Percentiles rank a stretch among this genome's conserved stretches.
phyloP scores from a whole-genome alignment of 345 rosid species.

The Angophora floribunda region DNA sequence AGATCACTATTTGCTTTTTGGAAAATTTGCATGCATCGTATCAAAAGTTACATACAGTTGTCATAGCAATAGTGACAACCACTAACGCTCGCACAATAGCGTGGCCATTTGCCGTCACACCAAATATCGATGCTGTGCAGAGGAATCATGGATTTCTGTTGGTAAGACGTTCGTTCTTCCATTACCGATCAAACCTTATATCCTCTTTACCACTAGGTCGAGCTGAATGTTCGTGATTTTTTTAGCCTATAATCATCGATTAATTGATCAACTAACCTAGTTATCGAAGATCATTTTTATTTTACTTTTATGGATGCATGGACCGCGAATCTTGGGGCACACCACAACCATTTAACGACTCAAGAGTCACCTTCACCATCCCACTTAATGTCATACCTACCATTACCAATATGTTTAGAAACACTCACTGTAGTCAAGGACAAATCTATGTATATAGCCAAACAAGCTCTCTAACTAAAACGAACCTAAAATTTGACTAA shows the following conservation, averaged over 20 bases:
- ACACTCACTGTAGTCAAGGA: background rate
- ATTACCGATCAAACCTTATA: background rate
- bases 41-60: background rate
- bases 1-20: background rate
- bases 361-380: background rate
- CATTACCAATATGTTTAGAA: background rate
- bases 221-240: background rate
- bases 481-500: background rate
- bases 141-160: background rate
- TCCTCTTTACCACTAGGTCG: background rate
- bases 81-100: accelerated
- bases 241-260: background rate
- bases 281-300: background rate
- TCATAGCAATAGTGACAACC: background rate
- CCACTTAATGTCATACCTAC: background rate
- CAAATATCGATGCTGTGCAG: background rate
- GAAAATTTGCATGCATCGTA: background rate
- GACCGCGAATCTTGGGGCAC: background rate
- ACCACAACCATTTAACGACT: background rate
- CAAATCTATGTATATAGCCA: background rate
- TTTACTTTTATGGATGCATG: background rate
- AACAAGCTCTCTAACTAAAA: background rate
- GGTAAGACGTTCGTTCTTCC: background rate
- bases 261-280: background rate
- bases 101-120: background rate